Base-by-base conservation (phyloP, 257 asterid species). In the Misopates orontium region DNA sequence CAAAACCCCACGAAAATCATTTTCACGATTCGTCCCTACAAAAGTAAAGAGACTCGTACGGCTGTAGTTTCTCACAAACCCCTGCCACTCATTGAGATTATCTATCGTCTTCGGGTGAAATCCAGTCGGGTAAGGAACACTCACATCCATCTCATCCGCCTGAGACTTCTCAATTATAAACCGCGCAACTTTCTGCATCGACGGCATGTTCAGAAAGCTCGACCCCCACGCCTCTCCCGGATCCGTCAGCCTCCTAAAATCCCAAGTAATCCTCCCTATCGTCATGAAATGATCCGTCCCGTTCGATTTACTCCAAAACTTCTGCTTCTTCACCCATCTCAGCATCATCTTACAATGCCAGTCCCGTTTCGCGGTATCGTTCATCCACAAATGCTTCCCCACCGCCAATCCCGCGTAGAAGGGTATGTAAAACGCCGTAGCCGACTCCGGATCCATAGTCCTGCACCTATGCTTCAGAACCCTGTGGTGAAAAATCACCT, bases 391-490 rank as follows among this genome's bases (percentile, higher is more conserved):
- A 68, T 74, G 83, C 67, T 82, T 88, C 8, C 87, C 90, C 0
- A 78, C 90, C 1, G 95, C 88, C 40, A 84, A 87, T 6, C 95
- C 95, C 0, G 95, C 95, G 80, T 93, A 93, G 60, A 93, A 93
- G 15, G 99, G 99, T 10, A 93, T 83, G 79, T 93, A 93, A 74
- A 81, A 93, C 14, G 96, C 95, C 32, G 99, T 90, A 16, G 98
- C 98, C 0, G 80, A 67, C 54, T 79, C 85, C 44, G 97, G 91
- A 32, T 84, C 84, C 6, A 28, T 51, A 13, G 99, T 90, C 41
- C 96, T 48, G 69, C 98, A 93, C 56, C 59, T 79, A 70, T 92
- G 89, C 32, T 80, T 83, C 62, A 85, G 55, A 39, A 89, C 62
- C 56, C 97, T 82, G 80, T 77, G 70, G 72, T 92, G 97, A 45